Conservation (phyloP, 2,329 filamentous ascomycete species). For the Nemania abortiva region DNA sequence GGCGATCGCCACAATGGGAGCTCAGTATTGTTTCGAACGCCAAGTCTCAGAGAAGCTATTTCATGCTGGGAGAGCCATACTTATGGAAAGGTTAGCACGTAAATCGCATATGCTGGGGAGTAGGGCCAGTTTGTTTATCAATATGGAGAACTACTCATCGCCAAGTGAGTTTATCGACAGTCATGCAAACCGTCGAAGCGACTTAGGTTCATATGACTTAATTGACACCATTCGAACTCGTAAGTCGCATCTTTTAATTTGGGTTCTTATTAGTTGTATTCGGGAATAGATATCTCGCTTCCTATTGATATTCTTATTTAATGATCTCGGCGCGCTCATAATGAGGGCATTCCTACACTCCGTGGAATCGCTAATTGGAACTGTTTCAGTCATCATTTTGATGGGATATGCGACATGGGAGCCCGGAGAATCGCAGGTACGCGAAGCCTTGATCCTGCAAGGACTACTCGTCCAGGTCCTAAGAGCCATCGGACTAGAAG, state of each 20-base stretch:
- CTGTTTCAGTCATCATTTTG: background rate
- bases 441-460: background rate
- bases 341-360: too few relatives aligned
- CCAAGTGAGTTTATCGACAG: too few relatives aligned
- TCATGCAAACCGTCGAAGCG: too few relatives aligned
- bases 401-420: conserved; percentile 17
- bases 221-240: too few relatives aligned
- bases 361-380: background rate
- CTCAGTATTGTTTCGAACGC: conserved; percentile 14
- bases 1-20: conserved; percentile 9
- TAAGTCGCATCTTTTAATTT: too few relatives aligned
- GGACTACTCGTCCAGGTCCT: conserved; percentile 1
- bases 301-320: too few relatives aligned
- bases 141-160: too few relatives aligned
- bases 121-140: background rate
- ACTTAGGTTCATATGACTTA: too few relatives aligned
- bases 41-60: conserved; percentile 10
- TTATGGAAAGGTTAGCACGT: background rate
- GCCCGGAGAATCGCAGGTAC: background rate
- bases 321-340: too few relatives aligned
- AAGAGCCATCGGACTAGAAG: conserved; percentile 4
- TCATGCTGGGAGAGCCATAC: background rate
- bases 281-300: too few relatives aligned
- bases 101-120: background rate
- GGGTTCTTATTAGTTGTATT: too few relatives aligned